Percentiles rank a stretch among this genome's conserved stretches.
Conservation (phyloP, 176 grass and related monocot genomes). For the Lolium rigidum region DNA sequence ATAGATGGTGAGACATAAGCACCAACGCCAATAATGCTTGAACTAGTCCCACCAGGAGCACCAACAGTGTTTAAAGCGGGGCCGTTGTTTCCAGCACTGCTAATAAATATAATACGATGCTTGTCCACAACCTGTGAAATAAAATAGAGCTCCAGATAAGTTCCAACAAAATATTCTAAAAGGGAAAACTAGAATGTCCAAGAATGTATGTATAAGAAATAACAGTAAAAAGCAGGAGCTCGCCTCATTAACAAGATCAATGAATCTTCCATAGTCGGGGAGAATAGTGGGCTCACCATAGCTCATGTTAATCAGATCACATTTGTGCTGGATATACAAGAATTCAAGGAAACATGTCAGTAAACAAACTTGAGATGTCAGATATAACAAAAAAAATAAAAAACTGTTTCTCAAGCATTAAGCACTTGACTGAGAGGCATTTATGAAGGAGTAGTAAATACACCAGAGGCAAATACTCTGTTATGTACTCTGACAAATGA, state of each 20-base stretch:
- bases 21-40: constrained; percentile 97
- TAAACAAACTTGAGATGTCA: constrained; percentile 27
- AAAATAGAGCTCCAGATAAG: constrained; percentile 47
- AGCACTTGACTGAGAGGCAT: constrained; percentile 20
- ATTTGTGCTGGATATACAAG: constrained; percentile 86
- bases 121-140: constrained; percentile 85
- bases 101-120: constrained; percentile 91
- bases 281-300: constrained; percentile 93
- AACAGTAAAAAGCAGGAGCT: constrained; percentile 32
- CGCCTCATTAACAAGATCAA: constrained; percentile 98
- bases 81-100: constrained; percentile 91
- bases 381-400: neutral
- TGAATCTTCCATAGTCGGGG: constrained; percentile 96
- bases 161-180: constrained; percentile 30
- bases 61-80: constrained; percentile 93
- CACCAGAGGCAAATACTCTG: constrained; percentile 23
- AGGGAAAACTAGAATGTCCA: constrained; percentile 7
- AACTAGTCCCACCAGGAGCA: constrained; percentile 93
- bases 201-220: constrained; percentile 36
- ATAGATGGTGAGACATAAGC: constrained; percentile 98
- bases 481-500: constrained; percentile 36
- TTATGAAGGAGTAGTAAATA: constrained; percentile 22
- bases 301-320: constrained; percentile 99
- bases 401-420: constrained; percentile 21
- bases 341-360: constrained; percentile 39